Conservation (phyloP, 2,329 filamentous ascomycete species). For the Drechslerella dactyloides region DNA sequence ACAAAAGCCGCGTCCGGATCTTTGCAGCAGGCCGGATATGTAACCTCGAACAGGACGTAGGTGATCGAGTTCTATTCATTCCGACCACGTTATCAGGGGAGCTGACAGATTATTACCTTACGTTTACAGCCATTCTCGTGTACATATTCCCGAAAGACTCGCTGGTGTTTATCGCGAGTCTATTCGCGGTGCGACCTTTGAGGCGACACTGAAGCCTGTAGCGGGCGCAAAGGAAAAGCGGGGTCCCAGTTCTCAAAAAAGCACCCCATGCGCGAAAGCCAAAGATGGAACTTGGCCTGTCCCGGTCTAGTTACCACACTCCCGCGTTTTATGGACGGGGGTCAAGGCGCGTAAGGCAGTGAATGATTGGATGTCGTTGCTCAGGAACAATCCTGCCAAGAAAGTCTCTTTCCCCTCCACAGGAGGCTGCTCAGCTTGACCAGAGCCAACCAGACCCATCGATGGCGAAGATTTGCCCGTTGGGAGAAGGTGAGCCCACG, state of each 20-base stretch:
- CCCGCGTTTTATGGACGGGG: constrained; percentile 49
- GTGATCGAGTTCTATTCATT: not conserved
- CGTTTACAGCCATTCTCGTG: constrained; percentile 6
- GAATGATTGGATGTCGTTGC: constrained; percentile 47
- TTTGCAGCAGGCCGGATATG: constrained; percentile 28
- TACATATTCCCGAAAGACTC: constrained; percentile 8
- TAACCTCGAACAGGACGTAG: constrained; percentile 11
- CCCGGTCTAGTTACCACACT: constrained; percentile 50
- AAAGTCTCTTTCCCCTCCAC: constrained; percentile 33
- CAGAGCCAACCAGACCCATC: constrained; percentile 40
- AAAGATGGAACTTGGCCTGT: constrained; percentile 47
- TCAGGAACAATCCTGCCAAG: constrained; percentile 45
- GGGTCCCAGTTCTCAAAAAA: constrained; percentile 42
- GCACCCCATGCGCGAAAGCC: not conserved
- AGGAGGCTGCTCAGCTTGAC: constrained; percentile 29
- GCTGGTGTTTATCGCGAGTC: not conserved
- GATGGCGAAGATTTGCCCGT: constrained; percentile 47
- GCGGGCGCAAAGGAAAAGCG: constrained; percentile 31
- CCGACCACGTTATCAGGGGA: not conserved
- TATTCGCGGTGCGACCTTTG: not conserved
- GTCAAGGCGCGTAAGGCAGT: constrained; percentile 43
- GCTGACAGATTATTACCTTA: constrained; percentile 17
- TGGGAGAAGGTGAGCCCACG: constrained; percentile 41
- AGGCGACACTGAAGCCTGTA: constrained; percentile 4
- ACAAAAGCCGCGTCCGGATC: constrained; percentile 21